Base-by-base conservation (phyloP, 2,329 filamentous ascomycete species). In the Ramichloridium luteum region DNA sequence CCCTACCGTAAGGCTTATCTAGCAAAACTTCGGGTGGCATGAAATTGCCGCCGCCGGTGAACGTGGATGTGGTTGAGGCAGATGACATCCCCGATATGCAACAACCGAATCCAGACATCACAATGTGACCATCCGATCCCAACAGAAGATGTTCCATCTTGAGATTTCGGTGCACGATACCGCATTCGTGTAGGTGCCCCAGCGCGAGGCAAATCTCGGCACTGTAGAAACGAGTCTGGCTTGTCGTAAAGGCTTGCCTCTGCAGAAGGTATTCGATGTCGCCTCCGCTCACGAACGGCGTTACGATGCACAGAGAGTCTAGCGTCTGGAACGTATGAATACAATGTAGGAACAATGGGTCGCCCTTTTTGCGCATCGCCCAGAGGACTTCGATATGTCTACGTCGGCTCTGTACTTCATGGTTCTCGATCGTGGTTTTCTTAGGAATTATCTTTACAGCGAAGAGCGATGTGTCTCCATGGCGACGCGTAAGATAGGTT, bases 241-340 rank as follows among this genome's bases (percentile, higher is more conserved):
- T n/a, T 8, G 20, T n/a, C 8, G 20, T 23, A n/a, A 23, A 23
- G n/a, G 20, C 8, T n/a, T 23, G 8, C 20, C n/a, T 23, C n/a
- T n/a, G 8, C 8, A 23, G 8, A n/a, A 8, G 20, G 20, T 8
- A 23, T 8, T 23, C 20, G n/a, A 23, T 8, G n/a, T 23, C 20
- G n/a, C 20, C 20, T 23, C 20, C 20, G n/a, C 20, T 23, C 20
- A n/a, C 20, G 20, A 23, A 23, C n/a, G n/a, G n/a, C n/a, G n/a
- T n/a, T n/a, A n/a, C n/a, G n/a, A n/a, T n/a, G n/a, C n/a, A n/a
- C n/a, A n/a, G n/a, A n/a, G n/a, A n/a, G n/a, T n/a, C n/a, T n/a
- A n/a, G n/a, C n/a, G n/a, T n/a, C n/a, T n/a, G n/a, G n/a, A n/a
- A n/a, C n/a, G n/a, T n/a, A n/a, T n/a, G n/a, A n/a, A n/a, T n/a